Evolutionary conservation across 345 rosid genomes (phyloP).

Genomic region (Erysimum cheiranthoides): DNA sequence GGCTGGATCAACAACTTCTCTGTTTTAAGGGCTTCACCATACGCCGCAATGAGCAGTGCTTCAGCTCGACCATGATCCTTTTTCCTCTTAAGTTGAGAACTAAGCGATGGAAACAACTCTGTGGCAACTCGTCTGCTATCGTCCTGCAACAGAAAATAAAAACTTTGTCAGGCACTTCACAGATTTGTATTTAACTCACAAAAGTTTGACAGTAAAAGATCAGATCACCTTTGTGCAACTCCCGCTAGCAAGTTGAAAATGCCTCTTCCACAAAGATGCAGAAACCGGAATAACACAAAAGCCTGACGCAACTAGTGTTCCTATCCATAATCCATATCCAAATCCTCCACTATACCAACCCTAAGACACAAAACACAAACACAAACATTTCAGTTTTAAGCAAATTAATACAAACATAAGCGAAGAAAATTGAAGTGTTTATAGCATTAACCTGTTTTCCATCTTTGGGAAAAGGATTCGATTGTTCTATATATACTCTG

Average conservation of each 20-base stretch:
- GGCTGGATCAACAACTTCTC: conserved; percentile 45
- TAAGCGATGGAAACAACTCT: conserved; percentile 71
- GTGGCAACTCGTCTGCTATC: conserved; percentile 84
- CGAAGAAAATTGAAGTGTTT: neutral
- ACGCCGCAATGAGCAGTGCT: conserved; percentile 82
- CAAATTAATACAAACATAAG: neutral
- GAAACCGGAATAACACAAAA: conserved; percentile 86
- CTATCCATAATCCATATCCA: conserved; percentile 91
- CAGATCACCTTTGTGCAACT: conserved; percentile 56
- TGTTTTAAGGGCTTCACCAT: conserved; percentile 65
- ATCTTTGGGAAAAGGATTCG: conserved; percentile 76
- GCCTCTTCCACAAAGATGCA: conserved; percentile 75
- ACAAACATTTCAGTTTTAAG: neutral
- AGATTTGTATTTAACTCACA: neutral
- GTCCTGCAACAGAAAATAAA: conserved; percentile 56
- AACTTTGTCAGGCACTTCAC: neutral
- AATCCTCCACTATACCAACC: conserved; percentile 98
- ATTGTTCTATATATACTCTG: conserved; percentile 72
- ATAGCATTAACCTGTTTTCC: conserved; percentile 65
- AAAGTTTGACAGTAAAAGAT: neutral
- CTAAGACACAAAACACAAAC: conserved; percentile 39
- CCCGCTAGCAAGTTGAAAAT: conserved; percentile 62
- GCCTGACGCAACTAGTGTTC: conserved; percentile 84
- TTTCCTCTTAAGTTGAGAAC: conserved; percentile 65
- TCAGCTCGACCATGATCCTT: conserved; percentile 97